Base-by-base conservation (phyloP, 2,329 filamentous ascomycete genomes). In the Pseudonectria buxi region DNA sequence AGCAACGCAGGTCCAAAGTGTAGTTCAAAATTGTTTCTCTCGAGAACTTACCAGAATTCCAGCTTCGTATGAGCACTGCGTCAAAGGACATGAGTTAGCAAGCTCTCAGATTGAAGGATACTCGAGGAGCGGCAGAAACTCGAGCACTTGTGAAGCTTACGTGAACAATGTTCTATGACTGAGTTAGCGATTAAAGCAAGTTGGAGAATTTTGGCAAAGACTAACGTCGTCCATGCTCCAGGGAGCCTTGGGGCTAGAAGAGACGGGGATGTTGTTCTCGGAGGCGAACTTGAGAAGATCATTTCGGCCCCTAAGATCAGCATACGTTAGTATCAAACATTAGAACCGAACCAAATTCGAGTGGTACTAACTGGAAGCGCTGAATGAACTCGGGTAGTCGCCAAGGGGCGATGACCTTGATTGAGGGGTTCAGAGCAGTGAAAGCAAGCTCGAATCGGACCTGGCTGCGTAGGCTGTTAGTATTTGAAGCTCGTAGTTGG, bases 21-120 rank as follows among this genome's bases (percentile, higher is more conserved):
- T n/a, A n/a, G n/a, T n/a, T n/a, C n/a, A n/a, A n/a, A n/a, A n/a
- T n/a, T n/a, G n/a, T n/a, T n/a, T n/a, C n/a, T n/a, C n/a, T n/a
- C n/a, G 9, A 9, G 18, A 5, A 22, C 18, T 5, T 22, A 22
- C 18, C 30, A 83, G 69, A 44, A 78, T 81, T 57, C 84, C 85
- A 33, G 79, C 79, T 68, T 94, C 86, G 61, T 89, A 92, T 43
- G 67, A 73, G 71, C 80, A 85, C n/a, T n/a, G n/a, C n/a, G n/a
- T n/a, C n/a, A n/a, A n/a, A n/a, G n/a, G n/a, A n/a, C n/a, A n/a
- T n/a, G n/a, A n/a, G n/a, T n/a, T n/a, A n/a, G n/a, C n/a, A n/a
- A n/a, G n/a, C n/a, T n/a, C n/a, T n/a, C n/a, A n/a, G n/a, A n/a
- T n/a, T n/a, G n/a, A n/a, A n/a, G n/a, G n/a, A n/a, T n/a, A n/a